These are phyloP conservation scores for Torulaspora gathmanii DNA, from an alignment of 805 yeast species.

Conservation along the genomic window DNA sequence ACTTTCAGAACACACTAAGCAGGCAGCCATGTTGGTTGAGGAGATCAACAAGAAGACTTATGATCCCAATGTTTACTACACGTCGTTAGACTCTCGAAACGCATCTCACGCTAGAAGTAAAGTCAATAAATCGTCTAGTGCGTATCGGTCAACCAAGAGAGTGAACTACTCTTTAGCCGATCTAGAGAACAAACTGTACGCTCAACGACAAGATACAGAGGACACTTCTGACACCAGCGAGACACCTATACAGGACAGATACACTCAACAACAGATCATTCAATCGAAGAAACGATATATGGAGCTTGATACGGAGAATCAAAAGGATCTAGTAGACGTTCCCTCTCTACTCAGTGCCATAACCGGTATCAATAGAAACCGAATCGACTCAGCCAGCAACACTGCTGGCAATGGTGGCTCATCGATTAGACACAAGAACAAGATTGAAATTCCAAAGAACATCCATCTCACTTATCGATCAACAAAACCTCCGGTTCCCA, in stretches of 20 bases:
- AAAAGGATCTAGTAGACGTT: constrained; percentile 27
- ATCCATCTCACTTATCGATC: constrained; percentile 31
- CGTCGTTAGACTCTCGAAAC: constrained; percentile 23
- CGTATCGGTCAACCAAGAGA: constrained; percentile 31
- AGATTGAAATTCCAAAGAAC: constrained; percentile 32
- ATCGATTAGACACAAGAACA: constrained; percentile 24
- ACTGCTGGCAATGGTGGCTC: constrained; percentile 10
- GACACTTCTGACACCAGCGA: constrained; percentile 11
- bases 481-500: constrained; percentile 33
- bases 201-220: constrained; percentile 13
- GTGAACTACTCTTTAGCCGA: constrained; percentile 36
- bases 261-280: constrained; percentile 29
- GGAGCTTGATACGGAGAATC: constrained; percentile 35
- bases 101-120: constrained; percentile 21
- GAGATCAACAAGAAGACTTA: constrained; percentile 34
- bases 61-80: constrained; percentile 34
- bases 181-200: constrained; percentile 31
- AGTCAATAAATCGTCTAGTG: constrained; percentile 16
- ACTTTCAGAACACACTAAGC: neutral
- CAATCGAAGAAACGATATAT: constrained; percentile 32
- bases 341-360: constrained; percentile 31
- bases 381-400: constrained; percentile 24
- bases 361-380: constrained; percentile 32
- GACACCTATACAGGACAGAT: constrained; percentile 22
- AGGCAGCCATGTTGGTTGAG: constrained; percentile 24